phyloP scores from a whole-genome alignment of 768 basidiomycete species.

The Tricholoma hemisulphureum region DNA sequence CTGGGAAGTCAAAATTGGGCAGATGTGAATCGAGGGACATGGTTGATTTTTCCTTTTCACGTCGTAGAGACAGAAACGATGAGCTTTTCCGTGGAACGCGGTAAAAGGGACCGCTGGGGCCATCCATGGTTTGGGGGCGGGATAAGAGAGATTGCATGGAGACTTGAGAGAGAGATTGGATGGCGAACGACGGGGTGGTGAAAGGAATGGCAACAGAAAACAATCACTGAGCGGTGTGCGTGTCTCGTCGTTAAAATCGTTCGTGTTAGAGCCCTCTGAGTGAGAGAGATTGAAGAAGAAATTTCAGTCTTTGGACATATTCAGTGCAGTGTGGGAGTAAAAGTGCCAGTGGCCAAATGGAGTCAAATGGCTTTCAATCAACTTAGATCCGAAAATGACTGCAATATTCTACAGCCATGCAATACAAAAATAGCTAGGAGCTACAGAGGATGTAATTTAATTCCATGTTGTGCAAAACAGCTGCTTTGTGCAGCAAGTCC shows the following conservation, averaged over 20 bases:
- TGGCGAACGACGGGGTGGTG: not conserved
- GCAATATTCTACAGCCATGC: too few species aligned
- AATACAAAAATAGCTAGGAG: too few species aligned
- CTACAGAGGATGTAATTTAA: constrained; percentile 3
- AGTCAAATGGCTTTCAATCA: not conserved
- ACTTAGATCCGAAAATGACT: not conserved
- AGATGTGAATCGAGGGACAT: constrained; percentile 19
- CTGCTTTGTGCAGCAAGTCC: constrained; percentile 16
- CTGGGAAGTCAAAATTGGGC: constrained; percentile 21
- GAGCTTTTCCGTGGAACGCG: constrained; percentile 52
- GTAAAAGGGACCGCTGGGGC: constrained; percentile 29
- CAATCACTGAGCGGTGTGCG: not conserved
- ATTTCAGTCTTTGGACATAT: not conserved
- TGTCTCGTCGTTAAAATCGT: not conserved
- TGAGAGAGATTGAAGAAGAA: not conserved
- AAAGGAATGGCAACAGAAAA: not conserved
- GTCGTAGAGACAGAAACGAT: constrained; percentile 56
- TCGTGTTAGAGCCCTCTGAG: too few species aligned
- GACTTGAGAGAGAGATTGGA: not conserved
- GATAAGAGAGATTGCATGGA: constrained; percentile 40
- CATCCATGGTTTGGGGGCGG: constrained; percentile 30
- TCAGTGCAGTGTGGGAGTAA: not conserved
- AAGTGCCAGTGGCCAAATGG: not conserved
- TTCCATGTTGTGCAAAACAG: constrained; percentile 19
- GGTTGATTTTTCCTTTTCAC: constrained; percentile 44